Conservation (phyloP, 1,284 basidiomycete genomes). For the Cutaneotrichosporon sp. region DNA sequence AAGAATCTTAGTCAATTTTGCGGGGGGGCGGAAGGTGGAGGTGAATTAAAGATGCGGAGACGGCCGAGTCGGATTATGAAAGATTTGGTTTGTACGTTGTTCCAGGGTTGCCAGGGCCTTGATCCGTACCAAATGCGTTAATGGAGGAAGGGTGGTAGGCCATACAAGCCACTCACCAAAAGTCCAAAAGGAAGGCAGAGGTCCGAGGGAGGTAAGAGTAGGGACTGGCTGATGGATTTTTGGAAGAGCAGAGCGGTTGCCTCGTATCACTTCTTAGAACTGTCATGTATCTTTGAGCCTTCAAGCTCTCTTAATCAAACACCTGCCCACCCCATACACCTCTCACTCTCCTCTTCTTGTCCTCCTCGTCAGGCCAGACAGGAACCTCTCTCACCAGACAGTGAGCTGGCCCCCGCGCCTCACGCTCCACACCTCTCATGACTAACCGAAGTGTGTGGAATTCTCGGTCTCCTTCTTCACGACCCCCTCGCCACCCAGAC, state of each 20-base stretch:
- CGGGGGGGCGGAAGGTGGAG: not conserved
- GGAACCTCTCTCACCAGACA: slow-evolving; percentile 7
- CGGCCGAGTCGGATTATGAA: no score
- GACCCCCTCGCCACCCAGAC: slow-evolving; percentile 65
- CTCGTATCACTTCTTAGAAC: not conserved
- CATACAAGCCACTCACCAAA: no score
- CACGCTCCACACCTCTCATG: not conserved
- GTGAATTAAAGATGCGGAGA: not conserved
- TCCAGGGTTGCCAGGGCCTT: no score
- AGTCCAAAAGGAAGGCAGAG: not conserved
- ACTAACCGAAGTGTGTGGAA: slow-evolving; percentile 67
- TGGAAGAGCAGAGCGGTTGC: not conserved
- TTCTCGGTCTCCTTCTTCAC: slow-evolving; percentile 78
- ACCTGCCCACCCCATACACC: not conserved
- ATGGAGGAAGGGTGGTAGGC: no score
- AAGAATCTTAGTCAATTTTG: not conserved
- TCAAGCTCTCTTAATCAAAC: slow-evolving; percentile 10
- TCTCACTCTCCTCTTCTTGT: no score
- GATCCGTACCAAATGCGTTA: no score
- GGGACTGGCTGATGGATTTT: not conserved
- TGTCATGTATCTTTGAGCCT: slow-evolving; percentile 10
- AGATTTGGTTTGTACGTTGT: no score
- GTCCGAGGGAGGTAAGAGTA: not conserved
- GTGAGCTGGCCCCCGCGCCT: slow-evolving; percentile 6
- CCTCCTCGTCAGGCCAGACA: slow-evolving; percentile 5